Evolutionary conservation across 2,329 filamentous ascomycete genomes (phyloP), one percentile per base, ranked within the genome.

Genomic region (Fusarium pilosicola): DNA sequence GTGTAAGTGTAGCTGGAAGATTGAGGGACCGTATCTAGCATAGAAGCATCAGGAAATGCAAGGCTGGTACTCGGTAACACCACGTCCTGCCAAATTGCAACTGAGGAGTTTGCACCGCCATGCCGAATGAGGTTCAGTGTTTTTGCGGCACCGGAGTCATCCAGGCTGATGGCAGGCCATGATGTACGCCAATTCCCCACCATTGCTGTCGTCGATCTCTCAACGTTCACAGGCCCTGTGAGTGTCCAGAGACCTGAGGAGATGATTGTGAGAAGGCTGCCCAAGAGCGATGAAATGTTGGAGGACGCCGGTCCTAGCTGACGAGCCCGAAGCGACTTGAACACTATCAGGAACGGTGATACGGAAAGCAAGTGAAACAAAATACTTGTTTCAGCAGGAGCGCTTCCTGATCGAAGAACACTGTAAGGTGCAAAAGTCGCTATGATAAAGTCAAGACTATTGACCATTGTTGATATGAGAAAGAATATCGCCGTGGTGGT

Each of bases 1-100:
- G 5, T 32, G 4, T 59, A 59, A 13, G 20, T 39, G 30, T 59
- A 59, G 56, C 36, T 48, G 20, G 32, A 28, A 2, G 56, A 30
- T 8, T 46, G 42, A 30, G 14, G 3, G 7, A 4, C 4, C 0
- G 20, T n/a, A 5, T n/a, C 20, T 0, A 3, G 26, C 14, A 17
- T n/a, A 30, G 45, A 30, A n/a, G 10, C 10, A 7, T 17, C 20
- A 17, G 14, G 45, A 28, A 22, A 28, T 30, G 20, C 14, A 30
- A 48, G 0, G 20, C 20, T n/a, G 0, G 4, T n/a, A 17, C 45
- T n/a, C 0, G 45, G 45, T 0, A 48, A 3, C 5, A 48, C 26
- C 1, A 48, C 14, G 5, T 48, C 45, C 1, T 46, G 44, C 44
- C 44, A 46, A 28, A 46, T 46, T 28, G 24, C 24, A 15, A 15